Evolutionary conservation across 1,284 basidiomycete species (phyloP).

Genomic region (Moesziomyces sp.): DNA sequence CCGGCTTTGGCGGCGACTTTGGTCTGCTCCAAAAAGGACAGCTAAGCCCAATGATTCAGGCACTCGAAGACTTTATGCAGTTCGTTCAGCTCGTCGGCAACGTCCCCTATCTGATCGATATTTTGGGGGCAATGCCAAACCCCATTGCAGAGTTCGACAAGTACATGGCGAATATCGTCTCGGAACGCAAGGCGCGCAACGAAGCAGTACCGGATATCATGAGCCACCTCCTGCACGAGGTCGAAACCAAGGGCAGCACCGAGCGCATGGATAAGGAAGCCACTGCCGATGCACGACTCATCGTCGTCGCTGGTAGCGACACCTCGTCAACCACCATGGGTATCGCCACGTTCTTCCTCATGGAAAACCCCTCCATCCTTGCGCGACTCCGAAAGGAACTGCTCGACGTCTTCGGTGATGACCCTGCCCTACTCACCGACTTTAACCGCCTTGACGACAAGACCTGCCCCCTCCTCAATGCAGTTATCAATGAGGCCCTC

Average conservation of each 20-base stretch:
- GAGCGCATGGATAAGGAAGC: constrained; percentile 16
- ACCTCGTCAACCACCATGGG: constrained; percentile 39
- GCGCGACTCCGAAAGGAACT: constrained; percentile 24
- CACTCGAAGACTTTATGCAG: constrained; percentile 27
- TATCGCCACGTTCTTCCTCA: constrained; percentile 30
- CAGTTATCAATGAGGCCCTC: constrained; percentile 42
- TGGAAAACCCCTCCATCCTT: constrained; percentile 19
- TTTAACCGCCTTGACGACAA: constrained; percentile 21
- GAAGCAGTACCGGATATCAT: constrained; percentile 28
- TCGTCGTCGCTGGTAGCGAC: constrained; percentile 48
- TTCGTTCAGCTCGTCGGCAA: constrained; percentile 40
- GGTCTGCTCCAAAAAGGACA: constrained; percentile 35
- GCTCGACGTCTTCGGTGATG: constrained; percentile 21
- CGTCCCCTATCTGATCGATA: constrained; percentile 34
- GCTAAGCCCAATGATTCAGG: constrained; percentile 29
- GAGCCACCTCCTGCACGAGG: constrained; percentile 22
- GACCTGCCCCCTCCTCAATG: constrained; percentile 41
- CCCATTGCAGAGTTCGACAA: constrained; percentile 39
- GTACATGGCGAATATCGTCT: constrained; percentile 25
- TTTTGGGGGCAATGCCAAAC: constrained; percentile 33
- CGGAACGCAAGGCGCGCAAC: constrained; percentile 29
- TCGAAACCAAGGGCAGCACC: constrained; percentile 2
- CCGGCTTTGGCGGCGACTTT: constrained; percentile 38
- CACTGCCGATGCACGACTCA: constrained; percentile 32
- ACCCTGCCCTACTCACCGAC: constrained; percentile 21